These are phyloP conservation scores for Grigorovia jiainica DNA, from an alignment of 805 yeast species.

Conservation along the genomic window DNA sequence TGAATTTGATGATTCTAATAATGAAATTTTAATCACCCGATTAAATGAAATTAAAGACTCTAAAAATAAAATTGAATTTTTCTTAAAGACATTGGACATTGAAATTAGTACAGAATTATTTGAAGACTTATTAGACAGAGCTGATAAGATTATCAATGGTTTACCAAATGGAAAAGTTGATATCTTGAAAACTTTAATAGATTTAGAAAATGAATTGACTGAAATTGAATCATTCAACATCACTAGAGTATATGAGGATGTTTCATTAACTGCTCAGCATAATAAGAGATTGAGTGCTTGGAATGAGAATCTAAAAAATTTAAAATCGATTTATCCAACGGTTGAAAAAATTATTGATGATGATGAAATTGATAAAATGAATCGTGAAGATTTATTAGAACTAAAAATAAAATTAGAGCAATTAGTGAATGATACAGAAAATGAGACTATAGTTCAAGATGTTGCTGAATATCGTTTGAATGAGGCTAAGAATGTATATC, in stretches of 20 bases:
- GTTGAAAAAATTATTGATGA: conserved; percentile 20
- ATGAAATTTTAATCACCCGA: conserved; percentile 7
- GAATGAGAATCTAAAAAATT: conserved; percentile 7
- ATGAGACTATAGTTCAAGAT: conserved; percentile 11
- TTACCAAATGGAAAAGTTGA: conserved; percentile 37
- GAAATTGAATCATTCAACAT: conserved; percentile 37
- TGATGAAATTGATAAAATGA: conserved; percentile 10
- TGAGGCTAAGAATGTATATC: conserved; percentile 21
- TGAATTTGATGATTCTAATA: conserved; percentile 44
- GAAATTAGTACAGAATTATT: conserved; percentile 42
- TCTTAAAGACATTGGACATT: conserved; percentile 34
- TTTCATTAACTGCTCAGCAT: conserved; percentile 27
- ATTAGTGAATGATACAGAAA: conserved; percentile 10
- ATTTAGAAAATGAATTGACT: conserved; percentile 35
- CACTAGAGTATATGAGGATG: conserved; percentile 40
- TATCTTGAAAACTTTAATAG: conserved; percentile 37
- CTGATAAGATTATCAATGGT: conserved; percentile 32
- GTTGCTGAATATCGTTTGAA: conserved; percentile 25
- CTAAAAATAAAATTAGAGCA: conserved; percentile 22
- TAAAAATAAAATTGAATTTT: conserved; percentile 29
- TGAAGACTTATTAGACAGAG: conserved; percentile 34
- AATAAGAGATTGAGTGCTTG: conserved; percentile 7
- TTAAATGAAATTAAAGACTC: conserved; percentile 15
- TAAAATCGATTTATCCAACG: conserved; percentile 10
- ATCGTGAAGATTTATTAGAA: conserved; percentile 27